These are phyloP conservation scores for Puccinia sorghi DNA, from an alignment of 1,284 basidiomycete genomes.

Conservation along the genomic window DNA sequence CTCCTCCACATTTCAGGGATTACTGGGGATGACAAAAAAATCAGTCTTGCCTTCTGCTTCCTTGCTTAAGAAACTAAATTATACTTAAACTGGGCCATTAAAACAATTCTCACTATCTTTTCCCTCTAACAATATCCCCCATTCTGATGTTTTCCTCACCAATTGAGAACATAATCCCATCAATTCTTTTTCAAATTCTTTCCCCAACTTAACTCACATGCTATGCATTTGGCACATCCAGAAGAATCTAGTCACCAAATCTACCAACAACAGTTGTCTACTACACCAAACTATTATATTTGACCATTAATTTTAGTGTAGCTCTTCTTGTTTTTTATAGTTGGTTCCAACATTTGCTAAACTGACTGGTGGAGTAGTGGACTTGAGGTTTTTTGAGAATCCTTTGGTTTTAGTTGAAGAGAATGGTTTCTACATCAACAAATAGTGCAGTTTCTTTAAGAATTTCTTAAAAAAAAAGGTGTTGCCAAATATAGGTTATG, in stretches of 20 bases:
- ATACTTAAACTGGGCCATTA: background rate
- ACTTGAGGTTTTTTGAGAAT: too few species aligned
- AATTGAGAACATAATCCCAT: background rate
- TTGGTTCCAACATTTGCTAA: too few species aligned
- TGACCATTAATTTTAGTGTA: too few species aligned
- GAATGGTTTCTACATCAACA: too few species aligned
- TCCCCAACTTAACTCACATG: background rate
- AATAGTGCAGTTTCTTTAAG: too few species aligned
- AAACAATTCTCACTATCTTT: background rate
- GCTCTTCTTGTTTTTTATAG: too few species aligned
- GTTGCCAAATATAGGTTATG: too few species aligned
- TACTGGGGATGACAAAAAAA: background rate
- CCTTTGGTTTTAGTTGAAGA: too few species aligned
- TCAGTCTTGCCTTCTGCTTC: conserved; percentile 1
- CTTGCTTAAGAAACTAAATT: conserved; percentile 3
- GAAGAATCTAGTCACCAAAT: background rate
- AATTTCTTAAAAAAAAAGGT: too few species aligned
- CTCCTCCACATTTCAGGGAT: background rate
- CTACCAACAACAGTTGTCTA: too few species aligned
- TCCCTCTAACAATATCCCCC: background rate
- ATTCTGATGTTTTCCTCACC: background rate
- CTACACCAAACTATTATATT: too few species aligned
- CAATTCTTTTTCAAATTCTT: background rate
- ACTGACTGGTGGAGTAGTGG: too few species aligned
- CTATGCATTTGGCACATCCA: conserved; percentile 2